A percentile compares a stretch with the other conserved stretches of the same genome.
Evolutionary conservation across 2,329 filamentous ascomycete species (phyloP).

Genomic region (Fusarium burgessii): DNA sequence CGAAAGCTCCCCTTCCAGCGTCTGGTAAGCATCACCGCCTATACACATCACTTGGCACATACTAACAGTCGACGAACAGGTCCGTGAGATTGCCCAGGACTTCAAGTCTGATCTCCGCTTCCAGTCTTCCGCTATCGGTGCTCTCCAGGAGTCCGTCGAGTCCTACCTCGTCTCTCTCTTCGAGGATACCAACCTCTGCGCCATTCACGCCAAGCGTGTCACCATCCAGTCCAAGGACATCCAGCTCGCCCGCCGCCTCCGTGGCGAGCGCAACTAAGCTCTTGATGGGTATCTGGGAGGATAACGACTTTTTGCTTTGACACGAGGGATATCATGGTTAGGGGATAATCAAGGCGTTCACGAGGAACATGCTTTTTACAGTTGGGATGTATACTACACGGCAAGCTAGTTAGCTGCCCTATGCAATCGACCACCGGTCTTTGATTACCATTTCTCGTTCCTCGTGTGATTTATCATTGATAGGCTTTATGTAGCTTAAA

Average conservation of each 20-base stretch:
- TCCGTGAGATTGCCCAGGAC: constrained; percentile 96
- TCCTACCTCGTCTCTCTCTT: constrained; percentile 98
- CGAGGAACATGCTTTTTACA: constrained; percentile 56
- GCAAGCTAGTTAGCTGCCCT: constrained; percentile 44
- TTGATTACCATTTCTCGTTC: constrained; percentile 18
- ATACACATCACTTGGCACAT: background rate
- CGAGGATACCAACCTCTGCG: constrained; percentile 98
- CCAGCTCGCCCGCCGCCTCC: constrained; percentile 93
- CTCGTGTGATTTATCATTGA: constrained; percentile 5
- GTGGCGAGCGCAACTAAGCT: constrained; percentile 88
- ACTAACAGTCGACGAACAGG: constrained; percentile 54
- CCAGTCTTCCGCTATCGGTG: constrained; percentile 97
- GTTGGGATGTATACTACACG: constrained; percentile 59
- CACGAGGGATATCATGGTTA: constrained; percentile 54
- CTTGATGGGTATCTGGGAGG: constrained; percentile 47
- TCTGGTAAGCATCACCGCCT: constrained; percentile 68
- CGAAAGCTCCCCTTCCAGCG: constrained; percentile 98
- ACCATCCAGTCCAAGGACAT: constrained; percentile 99
- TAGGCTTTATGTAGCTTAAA: background rate
- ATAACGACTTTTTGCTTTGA: constrained; percentile 58
- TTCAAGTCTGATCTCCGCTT: constrained; percentile 97
- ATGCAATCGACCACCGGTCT: constrained; percentile 45
- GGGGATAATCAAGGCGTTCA: constrained; percentile 62
- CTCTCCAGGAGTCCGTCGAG: constrained; percentile 98
- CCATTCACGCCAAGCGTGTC: constrained; percentile 99